Evolutionary conservation across 129 eudicot genomes (phyloP), one percentile per base, ranked within the genome.

Genomic region (Lactuca sativa): DNA sequence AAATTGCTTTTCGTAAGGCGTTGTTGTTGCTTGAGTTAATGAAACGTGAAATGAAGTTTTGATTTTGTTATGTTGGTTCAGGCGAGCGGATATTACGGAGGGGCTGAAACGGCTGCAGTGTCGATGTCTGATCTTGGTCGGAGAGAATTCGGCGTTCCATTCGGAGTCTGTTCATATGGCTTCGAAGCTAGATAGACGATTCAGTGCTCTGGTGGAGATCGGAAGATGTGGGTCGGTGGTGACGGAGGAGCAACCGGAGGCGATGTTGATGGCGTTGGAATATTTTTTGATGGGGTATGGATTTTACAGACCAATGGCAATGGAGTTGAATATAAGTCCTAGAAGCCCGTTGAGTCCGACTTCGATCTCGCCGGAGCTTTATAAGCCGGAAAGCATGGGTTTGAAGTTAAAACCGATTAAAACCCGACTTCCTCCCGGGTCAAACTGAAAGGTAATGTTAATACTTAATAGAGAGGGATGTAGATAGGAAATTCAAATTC

Each of bases 221-320:
- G 96, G 91, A 80, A 83, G 89, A 59, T 89, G 96, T 33, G 98
- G 98, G 38, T 88, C 98, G n/a, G n/a, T 92, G 81, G 88, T 92
- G 36, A 89, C 96, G 13, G 95, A 92, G 80, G 96, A 92, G 80
- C 98, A 89, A 68, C 98, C 98, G 0, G 89, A 92, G n/a, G 91
- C 96, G 17, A 84, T 89, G 95, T 79, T 92, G 78, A 89, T 86
- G 76, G 88, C 96, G 9, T 17, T 92, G 69, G 98, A 89, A 68
- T 92, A 89, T 73, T 92, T 92, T 79, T 88, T 92, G 47, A 89
- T 88, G 96, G 96, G 95, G 8, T 92, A 71, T 59, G 96, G 96
- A 57, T 75, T 89, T 69, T 81, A 80, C 60, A 70, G 83, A 67
- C 88, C 95, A 32, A 65, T 88, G 9, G 85, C 91, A 37, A 65